Base-by-base conservation (phyloP, 371 early-diverging fungal genomes). In the Neoconidiobolus thromboides region DNA sequence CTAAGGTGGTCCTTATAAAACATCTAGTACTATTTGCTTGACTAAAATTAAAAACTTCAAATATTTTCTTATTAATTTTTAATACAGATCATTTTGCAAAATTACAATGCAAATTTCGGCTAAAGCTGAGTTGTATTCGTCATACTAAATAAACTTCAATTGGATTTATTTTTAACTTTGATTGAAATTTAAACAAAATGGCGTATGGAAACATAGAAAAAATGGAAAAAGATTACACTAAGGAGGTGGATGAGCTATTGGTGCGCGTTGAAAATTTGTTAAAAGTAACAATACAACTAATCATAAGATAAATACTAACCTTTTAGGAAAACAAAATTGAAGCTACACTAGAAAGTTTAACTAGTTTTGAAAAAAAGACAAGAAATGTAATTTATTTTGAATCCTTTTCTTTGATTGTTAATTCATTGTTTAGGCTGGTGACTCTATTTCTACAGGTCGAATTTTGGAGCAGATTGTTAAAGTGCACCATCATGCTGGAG, bases 331-430 rank as follows among this genome's bases (percentile, higher is more conserved):
- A 86, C 12, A 74, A 82, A 60, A 65, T 91, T 48, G 73, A 71
- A 9, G 82, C 82, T 61, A 93, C 96, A 2, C 72, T 95, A n/a
- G 92, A 91, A 52, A 76, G 76, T 59, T 72, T 93, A 40, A 68
- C 84, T 43, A 70, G 73, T 9, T 65, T 89, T 47, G 96, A 93
- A 69, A 92, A 93, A 69, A 90, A 90, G 71, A 89, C 93, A 3
- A 78, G 93, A 60, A 83, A 79, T 64, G 91, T 89, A 72, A 69
- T 75, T 43, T 61, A 57, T 47, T 43, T 26, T 14, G 54, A 10
- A 15, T 7, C 57, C 48, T 4, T 36, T 5, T 42, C 26, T 26
- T 26, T 26, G 26, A 41, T 36, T 56, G 9, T 14, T n/a, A 48
- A 43, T 12, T 5, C 15, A 42, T 40, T 36, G 10, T 55, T 26